A percentile compares a stretch with the other conserved stretches of the same genome.
phyloP scores from a whole-genome alignment of 768 basidiomycete genomes.

The Cantharellus cinnabarinus region DNA sequence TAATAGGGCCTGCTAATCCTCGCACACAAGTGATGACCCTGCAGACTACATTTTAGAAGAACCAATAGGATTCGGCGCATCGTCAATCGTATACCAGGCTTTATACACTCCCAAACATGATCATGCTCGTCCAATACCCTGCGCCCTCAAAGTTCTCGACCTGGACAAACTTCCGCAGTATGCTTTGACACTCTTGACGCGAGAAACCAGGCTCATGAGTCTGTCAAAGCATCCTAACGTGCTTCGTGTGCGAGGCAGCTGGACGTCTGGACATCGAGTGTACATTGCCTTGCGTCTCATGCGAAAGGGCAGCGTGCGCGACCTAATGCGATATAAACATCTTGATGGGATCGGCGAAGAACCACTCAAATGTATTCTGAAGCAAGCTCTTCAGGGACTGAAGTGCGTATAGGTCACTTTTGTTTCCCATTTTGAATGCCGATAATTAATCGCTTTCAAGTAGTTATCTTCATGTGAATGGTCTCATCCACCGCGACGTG shows the following conservation, averaged over 20 bases:
- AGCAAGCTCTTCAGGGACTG: slow-evolving; percentile 72
- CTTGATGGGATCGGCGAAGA: slow-evolving; percentile 83
- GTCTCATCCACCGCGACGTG: slow-evolving; percentile 82
- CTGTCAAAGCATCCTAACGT: slow-evolving; percentile 87
- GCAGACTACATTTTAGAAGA: slow-evolving; percentile 55
- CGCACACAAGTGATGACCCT: slow-evolving; percentile 33
- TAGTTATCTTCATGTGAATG: slow-evolving; percentile 75
- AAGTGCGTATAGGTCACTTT: slow-evolving; percentile 30
- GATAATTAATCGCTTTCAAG: not conserved
- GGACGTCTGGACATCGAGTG: slow-evolving; percentile 68
- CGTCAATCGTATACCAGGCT: slow-evolving; percentile 76
- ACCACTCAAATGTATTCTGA: slow-evolving; percentile 64
- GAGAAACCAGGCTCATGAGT: slow-evolving; percentile 84
- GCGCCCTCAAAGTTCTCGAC: slow-evolving; percentile 79
- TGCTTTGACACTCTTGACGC: slow-evolving; percentile 50
- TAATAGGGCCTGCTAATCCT: not conserved
- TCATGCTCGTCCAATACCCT: slow-evolving; percentile 26
- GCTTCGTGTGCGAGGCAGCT: slow-evolving; percentile 73
- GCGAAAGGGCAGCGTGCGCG: slow-evolving; percentile 71
- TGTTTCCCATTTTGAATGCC: not conserved
- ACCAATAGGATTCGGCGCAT: slow-evolving; percentile 79
- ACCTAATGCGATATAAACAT: slow-evolving; percentile 71
- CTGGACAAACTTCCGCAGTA: slow-evolving; percentile 56
- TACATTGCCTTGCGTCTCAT: slow-evolving; percentile 76
- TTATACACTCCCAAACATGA: slow-evolving; percentile 27